Percentiles rank a stretch among this genome's conserved stretches.
Conservation (phyloP, 192 early-diverging fungal species). For the Entomortierella chlamydospora region DNA sequence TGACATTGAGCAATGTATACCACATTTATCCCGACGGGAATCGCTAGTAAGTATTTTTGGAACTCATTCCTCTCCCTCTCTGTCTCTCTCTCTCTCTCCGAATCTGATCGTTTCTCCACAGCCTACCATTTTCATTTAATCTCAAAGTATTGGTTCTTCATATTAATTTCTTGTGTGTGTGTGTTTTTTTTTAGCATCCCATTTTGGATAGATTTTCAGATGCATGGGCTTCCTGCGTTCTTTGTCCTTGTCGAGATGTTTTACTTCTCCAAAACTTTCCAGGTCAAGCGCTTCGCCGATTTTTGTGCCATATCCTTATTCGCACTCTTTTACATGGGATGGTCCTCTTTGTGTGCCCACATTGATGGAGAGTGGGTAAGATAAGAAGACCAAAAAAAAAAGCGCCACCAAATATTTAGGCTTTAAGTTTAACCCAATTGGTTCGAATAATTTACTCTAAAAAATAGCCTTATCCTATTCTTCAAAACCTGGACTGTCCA, state of each 20-base stretch:
- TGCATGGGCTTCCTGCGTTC: slow-evolving; percentile 39
- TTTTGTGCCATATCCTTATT: not conserved
- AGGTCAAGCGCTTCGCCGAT: slow-evolving; percentile 5
- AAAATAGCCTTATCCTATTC: slow-evolving; percentile 38
- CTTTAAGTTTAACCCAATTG: no score
- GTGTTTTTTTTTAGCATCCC: slow-evolving; percentile 21
- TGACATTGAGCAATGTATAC: slow-evolving; percentile 7
- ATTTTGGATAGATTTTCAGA: slow-evolving; percentile 35
- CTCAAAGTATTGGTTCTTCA: no score
- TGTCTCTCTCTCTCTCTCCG: no score
- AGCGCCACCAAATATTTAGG: no score
- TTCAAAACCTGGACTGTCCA: slow-evolving; percentile 18
- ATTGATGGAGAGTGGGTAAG: slow-evolving; percentile 45
- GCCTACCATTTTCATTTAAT: no score
- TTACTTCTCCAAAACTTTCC: slow-evolving; percentile 15
- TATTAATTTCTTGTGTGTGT: not conserved
- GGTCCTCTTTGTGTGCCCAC: slow-evolving; percentile 40
- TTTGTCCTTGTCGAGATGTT: slow-evolving; percentile 33
- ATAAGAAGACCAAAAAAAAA: not conserved
- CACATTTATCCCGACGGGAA: slow-evolving; percentile 38
- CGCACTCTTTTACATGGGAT: slow-evolving; percentile 9
- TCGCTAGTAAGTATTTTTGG: slow-evolving; percentile 40
- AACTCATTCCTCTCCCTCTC: no score
- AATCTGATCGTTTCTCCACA: no score
- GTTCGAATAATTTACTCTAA: not conserved